Conservation (phyloP, 2,329 filamentous ascomycete genomes). For the Trichoderma aggressivum region DNA sequence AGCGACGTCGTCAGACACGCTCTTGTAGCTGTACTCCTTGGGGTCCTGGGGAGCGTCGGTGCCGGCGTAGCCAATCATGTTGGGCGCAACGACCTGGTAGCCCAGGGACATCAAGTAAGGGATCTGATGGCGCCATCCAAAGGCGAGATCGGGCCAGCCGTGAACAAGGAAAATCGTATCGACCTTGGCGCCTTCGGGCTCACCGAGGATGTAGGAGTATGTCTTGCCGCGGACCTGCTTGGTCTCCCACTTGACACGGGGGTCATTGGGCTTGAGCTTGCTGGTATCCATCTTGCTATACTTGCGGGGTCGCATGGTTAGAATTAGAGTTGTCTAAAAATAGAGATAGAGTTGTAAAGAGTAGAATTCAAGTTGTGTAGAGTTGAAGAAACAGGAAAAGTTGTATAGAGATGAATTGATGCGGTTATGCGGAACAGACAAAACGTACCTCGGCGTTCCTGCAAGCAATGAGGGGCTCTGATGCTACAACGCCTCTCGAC, state of each 20-base stretch:
- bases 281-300: constrained; percentile 47
- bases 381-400: not conserved
- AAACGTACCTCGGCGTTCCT: not conserved
- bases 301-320: not conserved
- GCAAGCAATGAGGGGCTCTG: not conserved
- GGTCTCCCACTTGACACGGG: constrained; percentile 62
- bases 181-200: constrained; percentile 43
- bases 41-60: constrained; percentile 65
- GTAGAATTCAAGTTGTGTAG: not conserved
- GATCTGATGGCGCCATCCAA: constrained; percentile 89
- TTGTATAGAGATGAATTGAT: not conserved
- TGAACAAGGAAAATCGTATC: constrained; percentile 59
- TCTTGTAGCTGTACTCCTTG: constrained; percentile 66
- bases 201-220: constrained; percentile 63
- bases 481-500: not conserved
- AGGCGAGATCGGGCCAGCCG: constrained; percentile 78
- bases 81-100: constrained; percentile 76
- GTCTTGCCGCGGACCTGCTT: constrained; percentile 64
- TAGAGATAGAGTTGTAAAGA: not conserved
- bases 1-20: constrained; percentile 69
- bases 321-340: not conserved
- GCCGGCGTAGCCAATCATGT: constrained; percentile 82
- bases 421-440: not conserved
- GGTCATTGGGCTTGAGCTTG: constrained; percentile 64
- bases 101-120: constrained; percentile 69